Evolutionary conservation across 371 early-diverging fungal species (phyloP).

Genomic region (Dichotomocladium elegans): DNA sequence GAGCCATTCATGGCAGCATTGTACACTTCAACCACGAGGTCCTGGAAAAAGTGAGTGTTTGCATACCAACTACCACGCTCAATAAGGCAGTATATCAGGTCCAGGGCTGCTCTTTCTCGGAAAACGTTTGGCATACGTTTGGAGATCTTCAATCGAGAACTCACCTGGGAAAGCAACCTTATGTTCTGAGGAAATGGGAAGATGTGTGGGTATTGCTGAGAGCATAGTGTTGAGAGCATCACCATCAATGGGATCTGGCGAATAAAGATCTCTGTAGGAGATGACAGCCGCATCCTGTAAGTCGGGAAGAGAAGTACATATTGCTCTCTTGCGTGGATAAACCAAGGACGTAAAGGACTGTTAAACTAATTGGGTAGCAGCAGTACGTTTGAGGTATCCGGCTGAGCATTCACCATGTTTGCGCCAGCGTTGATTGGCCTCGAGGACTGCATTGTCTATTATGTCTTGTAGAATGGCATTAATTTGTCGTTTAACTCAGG

Average conservation of each 20-base stretch:
- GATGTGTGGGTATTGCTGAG: no score
- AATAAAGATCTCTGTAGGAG: conserved; percentile 1
- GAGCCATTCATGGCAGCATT: conserved; percentile 11
- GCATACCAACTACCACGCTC: conserved; percentile 5
- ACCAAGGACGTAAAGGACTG: neutral
- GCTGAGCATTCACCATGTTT: neutral
- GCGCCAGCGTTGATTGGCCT: neutral
- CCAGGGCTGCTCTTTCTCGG: conserved; percentile 5
- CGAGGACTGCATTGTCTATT: neutral
- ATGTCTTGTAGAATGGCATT: neutral
- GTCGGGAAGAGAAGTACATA: neutral
- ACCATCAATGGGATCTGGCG: conserved; percentile 1
- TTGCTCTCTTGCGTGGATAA: neutral
- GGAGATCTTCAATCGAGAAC: conserved; percentile 6
- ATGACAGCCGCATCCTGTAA: neutral
- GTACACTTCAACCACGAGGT: conserved; percentile 2
- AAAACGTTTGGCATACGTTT: neutral
- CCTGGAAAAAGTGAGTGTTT: neutral
- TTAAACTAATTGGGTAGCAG: no score
- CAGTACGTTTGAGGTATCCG: neutral
- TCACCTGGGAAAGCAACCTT: neutral
- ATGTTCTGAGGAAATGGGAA: neutral
- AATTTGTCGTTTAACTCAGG: no score
- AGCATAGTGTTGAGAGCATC: neutral
- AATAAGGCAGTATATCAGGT: neutral